Percentiles rank a stretch among this genome's conserved stretches.
These are phyloP conservation scores for Pyricularia grisea DNA, from an alignment of 2,329 filamentous ascomycete genomes.

Conservation along the genomic window DNA sequence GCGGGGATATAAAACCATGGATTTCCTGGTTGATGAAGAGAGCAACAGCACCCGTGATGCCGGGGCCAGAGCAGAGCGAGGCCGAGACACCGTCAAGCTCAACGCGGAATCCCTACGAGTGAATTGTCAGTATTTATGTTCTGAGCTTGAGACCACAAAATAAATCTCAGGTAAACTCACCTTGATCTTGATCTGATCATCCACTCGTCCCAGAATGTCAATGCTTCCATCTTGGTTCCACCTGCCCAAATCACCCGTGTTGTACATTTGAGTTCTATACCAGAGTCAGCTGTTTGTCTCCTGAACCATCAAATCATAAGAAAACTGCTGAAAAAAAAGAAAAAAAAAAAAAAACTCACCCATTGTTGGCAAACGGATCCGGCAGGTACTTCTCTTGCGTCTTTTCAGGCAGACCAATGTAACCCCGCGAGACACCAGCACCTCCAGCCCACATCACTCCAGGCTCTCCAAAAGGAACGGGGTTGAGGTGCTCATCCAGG, in stretches of 20 bases:
- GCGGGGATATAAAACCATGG: slow-evolving; percentile 32
- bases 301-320: background rate
- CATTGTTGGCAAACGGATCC: slow-evolving; percentile 41
- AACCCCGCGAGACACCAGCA: slow-evolving; percentile 43
- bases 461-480: slow-evolving; percentile 34
- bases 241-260: slow-evolving; percentile 48
- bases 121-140: background rate
- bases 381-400: slow-evolving; percentile 38
- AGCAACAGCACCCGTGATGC: slow-evolving; percentile 36
- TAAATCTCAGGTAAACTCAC: background rate
- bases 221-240: slow-evolving; percentile 45
- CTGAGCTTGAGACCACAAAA: no score
- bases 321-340: no score
- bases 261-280: slow-evolving; percentile 41
- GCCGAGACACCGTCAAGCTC: slow-evolving; percentile 43
- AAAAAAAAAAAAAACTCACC: slow-evolving; percentile 24
- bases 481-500: slow-evolving; percentile 34
- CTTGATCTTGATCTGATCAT: slow-evolving; percentile 55
- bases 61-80: slow-evolving; percentile 34
- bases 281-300: background rate
- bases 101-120: slow-evolving; percentile 40
- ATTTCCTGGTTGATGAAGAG: slow-evolving; percentile 37
- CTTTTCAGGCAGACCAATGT: slow-evolving; percentile 41
- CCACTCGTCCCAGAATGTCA: slow-evolving; percentile 45
- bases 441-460: slow-evolving; percentile 51